Evolutionary conservation across 2,329 filamentous ascomycete species (phyloP), one percentile per base, ranked within the genome.

Genomic region (Fusarium sp.): DNA sequence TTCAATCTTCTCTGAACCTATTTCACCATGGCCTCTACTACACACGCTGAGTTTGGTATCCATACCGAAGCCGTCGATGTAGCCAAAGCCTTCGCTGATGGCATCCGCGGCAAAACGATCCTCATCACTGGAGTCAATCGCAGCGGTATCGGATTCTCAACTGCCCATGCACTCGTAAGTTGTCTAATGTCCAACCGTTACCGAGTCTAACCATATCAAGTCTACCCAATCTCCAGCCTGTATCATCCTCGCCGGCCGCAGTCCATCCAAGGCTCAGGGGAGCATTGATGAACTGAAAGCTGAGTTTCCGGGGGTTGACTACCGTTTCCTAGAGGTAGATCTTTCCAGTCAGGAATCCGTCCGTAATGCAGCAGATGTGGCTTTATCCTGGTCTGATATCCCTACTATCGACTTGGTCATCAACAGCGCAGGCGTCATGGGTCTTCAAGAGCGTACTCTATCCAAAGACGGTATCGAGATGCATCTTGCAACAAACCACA

Each of bases 381-480:
- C 15, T 2, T 1, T 59, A 0, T 51, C 38, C 0, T 60, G 56
- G 23, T 38, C 56, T 0, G 47, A 55, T 4, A 26, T 62, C 0
- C 12, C 47, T 0, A 3, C n/a, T 1, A 23, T 62, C 8, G 47
- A 62, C 11, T 0, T 62, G 0, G 7, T 55, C 1, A 38, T 62
- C 10, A 62, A 62, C 12, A 62, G n/a, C 3, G 58, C 58, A 2
- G 58, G 34, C 1, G n/a, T 62, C 2, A 62, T 62, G 58, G 56
- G 6, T 2, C 0, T 62, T 0, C 47, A 46, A 17, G 4, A 62
- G 9, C 58, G 56, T 0, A 55, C 24, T 1, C 4, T 62, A 0
- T 12, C 47, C 0, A 20, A 62, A 3, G 58, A 62, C 2, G 56
- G 42, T 0, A 40, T 62, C 7, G 58, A 62, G 1, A 21, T 62